Evolutionary conservation across 805 yeast species (phyloP).

Genomic region (Candida krabiensis): DNA sequence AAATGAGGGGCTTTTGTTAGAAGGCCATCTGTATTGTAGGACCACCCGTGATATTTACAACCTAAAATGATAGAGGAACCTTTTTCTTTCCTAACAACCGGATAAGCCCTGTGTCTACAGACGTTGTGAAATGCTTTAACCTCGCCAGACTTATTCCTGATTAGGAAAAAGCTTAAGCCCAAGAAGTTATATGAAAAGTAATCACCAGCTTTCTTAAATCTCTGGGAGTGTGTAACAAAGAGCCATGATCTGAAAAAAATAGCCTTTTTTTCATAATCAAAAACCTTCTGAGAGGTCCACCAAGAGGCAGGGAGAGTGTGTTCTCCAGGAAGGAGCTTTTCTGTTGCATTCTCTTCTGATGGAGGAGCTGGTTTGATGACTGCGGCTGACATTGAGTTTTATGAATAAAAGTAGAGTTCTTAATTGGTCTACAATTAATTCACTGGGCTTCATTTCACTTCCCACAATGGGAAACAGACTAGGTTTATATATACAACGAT

Average conservation of each 20-base stretch:
- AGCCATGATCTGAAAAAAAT: constrained; percentile 59
- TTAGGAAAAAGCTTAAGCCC: constrained; percentile 56
- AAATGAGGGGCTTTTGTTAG: constrained; percentile 64
- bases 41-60: constrained; percentile 67
- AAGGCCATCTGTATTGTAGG: constrained; percentile 59
- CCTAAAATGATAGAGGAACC: constrained; percentile 60
- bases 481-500: too few species aligned
- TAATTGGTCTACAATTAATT: too few species aligned
- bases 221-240: constrained; percentile 49
- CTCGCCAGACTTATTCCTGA: constrained; percentile 51
- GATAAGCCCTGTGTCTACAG: constrained; percentile 66
- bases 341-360: constrained; percentile 30
- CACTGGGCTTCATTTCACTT: too few species aligned
- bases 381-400: constrained; percentile 30
- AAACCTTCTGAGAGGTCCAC: constrained; percentile 62
- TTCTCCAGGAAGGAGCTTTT: constrained; percentile 37
- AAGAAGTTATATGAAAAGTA: constrained; percentile 49
- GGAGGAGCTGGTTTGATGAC: constrained; percentile 28
- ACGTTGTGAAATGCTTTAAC: constrained; percentile 63
- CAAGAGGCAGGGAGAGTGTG: constrained; percentile 66
- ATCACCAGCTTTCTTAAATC: constrained; percentile 59
- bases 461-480: too few species aligned
- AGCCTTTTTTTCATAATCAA: constrained; percentile 58
- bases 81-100: constrained; percentile 56
- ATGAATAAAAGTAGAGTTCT: too few species aligned